A percentile compares a stretch with the other conserved stretches of the same genome.
phyloP scores from a whole-genome alignment of 2,329 filamentous ascomycete species.

The Talaromyces sp. region DNA sequence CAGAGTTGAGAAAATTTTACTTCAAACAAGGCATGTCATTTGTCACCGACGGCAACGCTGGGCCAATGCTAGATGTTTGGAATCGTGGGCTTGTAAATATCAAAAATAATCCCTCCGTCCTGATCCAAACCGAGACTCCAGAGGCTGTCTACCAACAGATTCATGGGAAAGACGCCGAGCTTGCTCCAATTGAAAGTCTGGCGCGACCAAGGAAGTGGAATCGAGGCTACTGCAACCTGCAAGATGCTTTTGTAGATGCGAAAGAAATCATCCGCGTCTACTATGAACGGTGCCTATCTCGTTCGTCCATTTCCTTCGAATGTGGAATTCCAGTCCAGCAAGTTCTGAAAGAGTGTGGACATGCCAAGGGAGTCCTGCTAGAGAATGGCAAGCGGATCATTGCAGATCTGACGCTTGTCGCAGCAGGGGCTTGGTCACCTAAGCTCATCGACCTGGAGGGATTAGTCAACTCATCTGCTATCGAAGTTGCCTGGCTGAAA shows the following conservation, averaged over 20 bases:
- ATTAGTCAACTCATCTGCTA: background rate
- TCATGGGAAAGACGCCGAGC: background rate
- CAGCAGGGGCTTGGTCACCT: background rate
- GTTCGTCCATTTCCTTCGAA: background rate
- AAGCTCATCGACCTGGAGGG: background rate
- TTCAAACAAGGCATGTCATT: background rate
- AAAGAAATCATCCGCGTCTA: background rate
- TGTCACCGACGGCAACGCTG: background rate
- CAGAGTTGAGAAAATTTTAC: background rate
- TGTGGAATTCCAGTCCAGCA: background rate
- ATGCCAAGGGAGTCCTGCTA: background rate
- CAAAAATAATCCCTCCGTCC: background rate
- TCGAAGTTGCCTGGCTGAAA: background rate
- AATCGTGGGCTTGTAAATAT: background rate
- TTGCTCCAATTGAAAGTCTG: background rate
- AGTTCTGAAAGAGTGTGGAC: background rate
- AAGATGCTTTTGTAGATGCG: background rate
- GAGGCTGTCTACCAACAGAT: background rate
- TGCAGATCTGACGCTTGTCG: background rate
- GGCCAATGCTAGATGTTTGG: background rate
- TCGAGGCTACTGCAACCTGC: background rate
- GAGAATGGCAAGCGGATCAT: background rate
- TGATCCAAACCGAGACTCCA: background rate
- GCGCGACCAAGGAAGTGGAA: background rate
- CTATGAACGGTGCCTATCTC: background rate